Evolutionary conservation across 805 yeast species (phyloP), one percentile per base, ranked within the genome.

Genomic region (Lipomyces oligophaga): DNA sequence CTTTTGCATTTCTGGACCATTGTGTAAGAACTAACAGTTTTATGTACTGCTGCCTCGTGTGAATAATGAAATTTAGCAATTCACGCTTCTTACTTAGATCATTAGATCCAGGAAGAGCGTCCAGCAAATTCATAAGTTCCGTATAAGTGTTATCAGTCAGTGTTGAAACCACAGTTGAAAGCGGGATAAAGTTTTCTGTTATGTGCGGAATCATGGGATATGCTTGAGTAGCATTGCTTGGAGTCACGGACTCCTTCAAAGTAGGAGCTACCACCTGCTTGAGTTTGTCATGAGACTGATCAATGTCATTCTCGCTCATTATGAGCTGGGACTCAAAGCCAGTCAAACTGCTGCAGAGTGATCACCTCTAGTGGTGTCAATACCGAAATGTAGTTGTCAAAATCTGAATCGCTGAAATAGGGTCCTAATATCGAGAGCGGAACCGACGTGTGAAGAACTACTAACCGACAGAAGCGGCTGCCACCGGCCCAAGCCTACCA

Each of bases 11-110:
- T 10, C 78, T 75, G 3, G 88, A 78, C 99, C 99, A 93, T 66
- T 90, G 89, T 42, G 83, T 77, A 32, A 93, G 67, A 2, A 95
- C 96, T 58, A 86, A 88, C 2, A 89, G 64, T 63, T 90, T 80
- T 49, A 89, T 77, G 61, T 83, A 87, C 59, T 89, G 93, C 60
- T 86, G 88, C 47, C 97, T 75, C 25, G 89, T 67, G 28, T 73
- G 70, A 2, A 90, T 83, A 19, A 93, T 71, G 46, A 83, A 66
- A 27, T 81, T 78, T 32, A 93, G 67, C 43, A 93, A 76, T 41
- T 74, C 73, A 51, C 78, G 76, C 68, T 90, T 90, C 54, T 85
- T 79, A 3, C 69, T 67, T 18, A 74, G 69, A 53, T 85, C 89
- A 16, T 77, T 79, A 2, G 74, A 60, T 15, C 74, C 65, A 15